Evolutionary conservation across 1,284 basidiomycete genomes (phyloP).

Genomic region (Coniferiporia weirii): DNA sequence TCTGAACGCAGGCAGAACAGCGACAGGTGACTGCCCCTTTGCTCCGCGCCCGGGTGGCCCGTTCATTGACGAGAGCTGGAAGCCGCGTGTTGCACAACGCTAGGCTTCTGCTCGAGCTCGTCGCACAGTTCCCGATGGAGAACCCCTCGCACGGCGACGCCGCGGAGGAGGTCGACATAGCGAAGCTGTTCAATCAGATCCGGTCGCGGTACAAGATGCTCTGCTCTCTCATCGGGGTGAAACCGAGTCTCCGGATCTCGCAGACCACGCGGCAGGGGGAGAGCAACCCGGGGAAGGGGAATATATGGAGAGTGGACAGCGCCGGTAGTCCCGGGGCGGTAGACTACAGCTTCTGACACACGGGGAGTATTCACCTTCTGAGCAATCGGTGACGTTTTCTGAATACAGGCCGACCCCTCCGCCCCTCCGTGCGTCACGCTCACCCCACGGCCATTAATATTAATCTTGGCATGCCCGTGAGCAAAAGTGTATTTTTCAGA

Average conservation of each 20-base stretch:
- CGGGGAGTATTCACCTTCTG: not conserved
- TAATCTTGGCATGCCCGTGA: too few species aligned
- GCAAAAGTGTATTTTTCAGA: too few species aligned
- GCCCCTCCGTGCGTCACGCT: too few species aligned
- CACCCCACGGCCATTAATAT: too few species aligned
- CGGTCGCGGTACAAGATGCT: constrained; percentile 84
- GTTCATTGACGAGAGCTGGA: not conserved
- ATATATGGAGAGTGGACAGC: constrained; percentile 7
- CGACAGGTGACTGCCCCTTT: constrained; percentile 40
- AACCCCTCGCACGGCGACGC: constrained; percentile 55
- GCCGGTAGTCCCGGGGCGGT: constrained; percentile 3
- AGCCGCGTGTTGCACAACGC: constrained; percentile 66
- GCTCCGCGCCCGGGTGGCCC: not conserved
- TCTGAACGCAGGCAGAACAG: constrained; percentile 34
- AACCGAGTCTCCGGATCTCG: constrained; percentile 48
- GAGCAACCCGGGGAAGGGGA: not conserved
- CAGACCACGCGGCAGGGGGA: not conserved
- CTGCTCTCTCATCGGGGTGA: constrained; percentile 78
- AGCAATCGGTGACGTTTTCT: not conserved
- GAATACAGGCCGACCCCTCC: too few species aligned
- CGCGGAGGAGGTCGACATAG: constrained; percentile 63
- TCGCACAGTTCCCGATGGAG: constrained; percentile 68
- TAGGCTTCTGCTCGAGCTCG: constrained; percentile 63
- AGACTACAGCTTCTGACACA: constrained; percentile 9
- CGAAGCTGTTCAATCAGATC: constrained; percentile 76